These are phyloP conservation scores for Ophiostoma perfectum DNA, from an alignment of 2,329 filamentous ascomycete species.

Conservation along the genomic window DNA sequence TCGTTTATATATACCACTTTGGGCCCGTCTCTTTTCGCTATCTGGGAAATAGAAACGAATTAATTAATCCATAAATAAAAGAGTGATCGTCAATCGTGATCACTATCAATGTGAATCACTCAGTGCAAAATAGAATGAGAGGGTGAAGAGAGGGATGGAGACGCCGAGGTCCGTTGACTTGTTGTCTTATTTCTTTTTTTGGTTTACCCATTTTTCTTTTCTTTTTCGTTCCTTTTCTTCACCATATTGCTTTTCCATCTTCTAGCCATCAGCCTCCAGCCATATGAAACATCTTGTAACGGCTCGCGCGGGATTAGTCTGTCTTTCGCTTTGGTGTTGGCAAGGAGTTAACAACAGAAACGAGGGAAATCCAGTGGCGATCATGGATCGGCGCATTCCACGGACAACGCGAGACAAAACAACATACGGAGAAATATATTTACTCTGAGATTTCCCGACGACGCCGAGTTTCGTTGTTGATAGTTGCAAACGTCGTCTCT, in stretches of 20 bases:
- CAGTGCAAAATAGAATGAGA: background rate
- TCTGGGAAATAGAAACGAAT: too few species aligned
- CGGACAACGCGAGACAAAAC: background rate
- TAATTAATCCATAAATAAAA: background rate
- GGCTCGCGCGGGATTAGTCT: background rate
- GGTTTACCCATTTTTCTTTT: background rate
- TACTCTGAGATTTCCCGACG: background rate
- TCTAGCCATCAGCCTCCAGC: background rate
- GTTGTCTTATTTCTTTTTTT: conserved; percentile 2
- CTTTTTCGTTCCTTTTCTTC: background rate
- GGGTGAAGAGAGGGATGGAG: conserved; percentile 5
- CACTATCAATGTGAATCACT: too few species aligned
- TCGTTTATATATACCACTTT: too few species aligned
- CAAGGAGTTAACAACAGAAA: background rate
- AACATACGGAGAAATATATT: background rate
- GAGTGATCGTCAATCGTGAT: background rate
- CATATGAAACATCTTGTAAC: background rate
- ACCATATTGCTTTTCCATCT: background rate
- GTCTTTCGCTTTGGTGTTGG: background rate
- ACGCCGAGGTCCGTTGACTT: background rate
- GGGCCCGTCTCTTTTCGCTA: too few species aligned
- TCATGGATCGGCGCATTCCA: conserved; percentile 4
- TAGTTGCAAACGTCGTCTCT: background rate
- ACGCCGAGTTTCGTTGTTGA: background rate
- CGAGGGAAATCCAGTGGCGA: background rate